phyloP scores from a whole-genome alignment of 805 yeast species.

The Myxozyma mucilagina region DNA sequence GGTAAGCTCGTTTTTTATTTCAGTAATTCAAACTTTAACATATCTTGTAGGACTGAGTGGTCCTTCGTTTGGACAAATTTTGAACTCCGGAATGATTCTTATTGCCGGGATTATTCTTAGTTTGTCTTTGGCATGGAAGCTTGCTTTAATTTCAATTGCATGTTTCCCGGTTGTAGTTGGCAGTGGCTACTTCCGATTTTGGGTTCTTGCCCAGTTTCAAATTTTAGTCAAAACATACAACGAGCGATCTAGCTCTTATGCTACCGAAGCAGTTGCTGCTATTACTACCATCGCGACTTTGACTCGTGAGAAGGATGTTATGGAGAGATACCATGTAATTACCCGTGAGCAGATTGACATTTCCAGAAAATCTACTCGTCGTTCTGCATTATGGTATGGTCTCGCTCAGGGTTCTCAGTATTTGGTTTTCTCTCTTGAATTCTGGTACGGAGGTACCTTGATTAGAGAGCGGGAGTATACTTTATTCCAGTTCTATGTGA shows the following conservation, averaged over 20 bases:
- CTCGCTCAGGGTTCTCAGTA: conserved; percentile 43
- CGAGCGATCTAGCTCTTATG: conserved; percentile 44
- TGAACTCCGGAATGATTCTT: conserved; percentile 40
- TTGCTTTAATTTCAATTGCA: conserved; percentile 46
- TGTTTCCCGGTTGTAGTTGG: conserved; percentile 41
- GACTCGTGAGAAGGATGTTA: conserved; percentile 45
- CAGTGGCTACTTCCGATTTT: conserved; percentile 44
- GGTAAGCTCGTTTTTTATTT: neutral
- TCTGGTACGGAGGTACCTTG: conserved; percentile 46
- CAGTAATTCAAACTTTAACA: neutral
- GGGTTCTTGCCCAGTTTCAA: conserved; percentile 39
- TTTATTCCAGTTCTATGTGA: conserved; percentile 42
- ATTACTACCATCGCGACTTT: conserved; percentile 46
- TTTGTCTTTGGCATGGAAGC: conserved; percentile 43
- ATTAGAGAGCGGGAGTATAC: conserved; percentile 37
- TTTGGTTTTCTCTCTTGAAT: conserved; percentile 43
- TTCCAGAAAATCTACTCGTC: conserved; percentile 35
- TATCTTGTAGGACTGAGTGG: conserved; percentile 38
- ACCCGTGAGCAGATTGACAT: conserved; percentile 38
- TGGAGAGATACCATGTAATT: conserved; percentile 36
- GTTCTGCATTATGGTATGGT: conserved; percentile 41
- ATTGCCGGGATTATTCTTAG: conserved; percentile 45
- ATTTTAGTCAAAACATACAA: conserved; percentile 43
- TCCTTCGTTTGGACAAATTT: conserved; percentile 45
- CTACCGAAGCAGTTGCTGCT: conserved; percentile 44